These are phyloP conservation scores for Leishmania tropica DNA, from an alignment of 208 protist genomes.

Conservation along the genomic window DNA sequence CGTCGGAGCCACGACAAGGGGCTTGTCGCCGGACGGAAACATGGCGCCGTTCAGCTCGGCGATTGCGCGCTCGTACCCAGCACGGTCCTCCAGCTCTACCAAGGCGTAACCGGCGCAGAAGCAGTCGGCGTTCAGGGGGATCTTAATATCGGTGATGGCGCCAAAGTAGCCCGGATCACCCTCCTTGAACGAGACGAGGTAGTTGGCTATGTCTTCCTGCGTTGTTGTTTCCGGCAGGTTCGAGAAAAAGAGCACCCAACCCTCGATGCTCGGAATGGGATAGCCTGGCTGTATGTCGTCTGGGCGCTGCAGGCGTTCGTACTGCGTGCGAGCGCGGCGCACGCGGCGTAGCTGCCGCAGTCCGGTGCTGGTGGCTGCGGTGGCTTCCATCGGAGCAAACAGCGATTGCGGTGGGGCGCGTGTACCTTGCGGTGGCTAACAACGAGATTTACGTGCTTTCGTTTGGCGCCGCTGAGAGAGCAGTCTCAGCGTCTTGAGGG, in stretches of 20 bases:
- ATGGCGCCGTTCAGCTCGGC: conserved; percentile 52
- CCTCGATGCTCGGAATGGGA: conserved; percentile 83
- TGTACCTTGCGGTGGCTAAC: neutral
- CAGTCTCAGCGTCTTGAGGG: neutral
- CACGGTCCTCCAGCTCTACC: conserved; percentile 67
- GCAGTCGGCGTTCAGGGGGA: conserved; percentile 72
- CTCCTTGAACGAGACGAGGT: conserved; percentile 58
- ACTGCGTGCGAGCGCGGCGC: conserved; percentile 64
- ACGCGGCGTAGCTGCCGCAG: conserved; percentile 64
- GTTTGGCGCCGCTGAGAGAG: neutral
- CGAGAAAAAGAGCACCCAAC: conserved; percentile 78
- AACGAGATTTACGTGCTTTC: neutral
- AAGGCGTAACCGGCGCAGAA: conserved; percentile 79
- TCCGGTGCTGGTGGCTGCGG: conserved; percentile 14
- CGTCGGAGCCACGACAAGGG: conserved; percentile 53
- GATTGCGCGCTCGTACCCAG: conserved; percentile 65
- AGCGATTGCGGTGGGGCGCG: neutral
- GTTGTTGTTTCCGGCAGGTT: conserved; percentile 70
- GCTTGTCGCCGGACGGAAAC: conserved; percentile 43
- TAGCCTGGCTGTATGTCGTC: conserved; percentile 54
- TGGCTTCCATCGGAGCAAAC: conserved; percentile 25
- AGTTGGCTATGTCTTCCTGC: conserved; percentile 62
- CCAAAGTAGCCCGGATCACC: conserved; percentile 64
- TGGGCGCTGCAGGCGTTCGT: conserved; percentile 78
- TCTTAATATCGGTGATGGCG: conserved; percentile 62